These are phyloP conservation scores for Quercus variabilis DNA, from an alignment of 306 rosid genomes.

Conservation along the genomic window DNA sequence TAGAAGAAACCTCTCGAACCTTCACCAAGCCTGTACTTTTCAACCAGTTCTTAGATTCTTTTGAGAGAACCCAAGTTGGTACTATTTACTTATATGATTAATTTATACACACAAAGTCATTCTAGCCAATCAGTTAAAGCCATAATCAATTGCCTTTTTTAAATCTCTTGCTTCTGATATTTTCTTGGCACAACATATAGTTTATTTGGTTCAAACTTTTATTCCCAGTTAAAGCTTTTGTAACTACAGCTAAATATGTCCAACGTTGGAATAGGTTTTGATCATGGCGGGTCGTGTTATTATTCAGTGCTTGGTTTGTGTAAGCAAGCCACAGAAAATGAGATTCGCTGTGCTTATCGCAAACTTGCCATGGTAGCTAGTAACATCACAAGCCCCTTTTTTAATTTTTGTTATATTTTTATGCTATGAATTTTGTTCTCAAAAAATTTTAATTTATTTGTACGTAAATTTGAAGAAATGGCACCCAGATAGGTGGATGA, in stretches of 20 bases:
- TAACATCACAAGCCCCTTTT: neutral
- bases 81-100: too few species aligned
- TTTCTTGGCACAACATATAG: too few species aligned
- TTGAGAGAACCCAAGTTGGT: neutral
- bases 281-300: neutral
- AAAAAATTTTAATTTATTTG: too few species aligned
- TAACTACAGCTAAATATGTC: neutral
- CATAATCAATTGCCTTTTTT: too few species aligned
- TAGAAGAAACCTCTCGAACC: constrained; percentile 8
- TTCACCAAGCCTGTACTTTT: neutral
- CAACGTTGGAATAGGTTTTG: neutral
- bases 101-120: too few species aligned
- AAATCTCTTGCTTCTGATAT: too few species aligned
- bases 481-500: too few species aligned
- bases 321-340: constrained; percentile 1
- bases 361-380: constrained; percentile 5
- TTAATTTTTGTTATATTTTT: neutral
- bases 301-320: constrained; percentile 9
- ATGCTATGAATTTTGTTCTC: neutral
- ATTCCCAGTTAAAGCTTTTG: neutral
- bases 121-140: too few species aligned
- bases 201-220: too few species aligned
- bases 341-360: neutral
- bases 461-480: too few species aligned
- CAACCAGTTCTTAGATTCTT: neutral